Evolutionary conservation across 2,329 filamentous ascomycete genomes (phyloP).

Genomic region (Aaosphaeria pasadenensis): DNA sequence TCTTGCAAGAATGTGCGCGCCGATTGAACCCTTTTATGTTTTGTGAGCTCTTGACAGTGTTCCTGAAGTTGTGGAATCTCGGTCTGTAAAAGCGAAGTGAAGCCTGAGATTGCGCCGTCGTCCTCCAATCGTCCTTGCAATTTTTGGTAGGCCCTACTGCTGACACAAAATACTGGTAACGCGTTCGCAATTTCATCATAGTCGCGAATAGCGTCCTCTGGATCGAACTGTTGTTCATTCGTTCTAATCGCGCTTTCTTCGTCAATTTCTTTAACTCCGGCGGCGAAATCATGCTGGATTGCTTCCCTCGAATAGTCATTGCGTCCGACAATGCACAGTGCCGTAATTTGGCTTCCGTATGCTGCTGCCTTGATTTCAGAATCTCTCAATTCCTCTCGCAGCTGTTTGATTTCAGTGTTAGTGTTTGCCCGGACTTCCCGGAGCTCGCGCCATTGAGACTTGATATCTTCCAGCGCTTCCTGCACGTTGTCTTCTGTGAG

Average conservation of each 20-base stretch:
- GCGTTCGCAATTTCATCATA: constrained; percentile 56
- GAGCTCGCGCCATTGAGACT: no score
- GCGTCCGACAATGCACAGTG: constrained; percentile 50
- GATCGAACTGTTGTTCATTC: constrained; percentile 55
- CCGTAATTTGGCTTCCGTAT: constrained; percentile 18
- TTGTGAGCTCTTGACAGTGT: constrained; percentile 59
- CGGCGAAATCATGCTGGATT: constrained; percentile 59
- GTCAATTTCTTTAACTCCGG: constrained; percentile 59
- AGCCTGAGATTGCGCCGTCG: constrained; percentile 54
- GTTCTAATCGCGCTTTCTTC: constrained; percentile 53
- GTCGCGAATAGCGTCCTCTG: constrained; percentile 53
- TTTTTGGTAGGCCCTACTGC: constrained; percentile 61
- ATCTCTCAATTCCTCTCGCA: constrained; percentile 23
- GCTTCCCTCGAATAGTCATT: constrained; percentile 55
- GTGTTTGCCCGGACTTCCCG: no score
- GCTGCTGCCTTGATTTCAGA: constrained; percentile 35
- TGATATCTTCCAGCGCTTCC: no score
- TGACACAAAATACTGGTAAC: constrained; percentile 65
- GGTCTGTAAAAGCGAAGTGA: constrained; percentile 52
- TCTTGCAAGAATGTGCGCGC: constrained; percentile 52
- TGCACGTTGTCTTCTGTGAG: not conserved
- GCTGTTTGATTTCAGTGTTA: constrained; percentile 27
- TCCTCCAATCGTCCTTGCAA: constrained; percentile 54
- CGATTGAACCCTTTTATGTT: constrained; percentile 44
- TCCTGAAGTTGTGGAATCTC: constrained; percentile 58